Conservation (phyloP, 106 monocot genomes). For the Cymbidium sinense region DNA sequence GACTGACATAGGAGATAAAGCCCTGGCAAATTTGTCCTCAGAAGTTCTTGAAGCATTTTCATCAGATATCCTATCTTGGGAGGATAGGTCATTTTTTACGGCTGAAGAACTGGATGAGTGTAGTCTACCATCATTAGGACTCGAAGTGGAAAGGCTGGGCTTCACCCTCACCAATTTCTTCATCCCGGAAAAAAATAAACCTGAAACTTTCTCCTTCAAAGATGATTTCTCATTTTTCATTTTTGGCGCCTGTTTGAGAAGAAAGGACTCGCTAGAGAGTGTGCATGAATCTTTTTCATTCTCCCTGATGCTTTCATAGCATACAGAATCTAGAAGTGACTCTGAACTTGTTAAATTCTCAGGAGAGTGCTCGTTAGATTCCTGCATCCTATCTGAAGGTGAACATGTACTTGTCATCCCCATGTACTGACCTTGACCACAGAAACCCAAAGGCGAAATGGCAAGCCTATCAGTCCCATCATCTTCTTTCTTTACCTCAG, state of each 20-base stretch:
- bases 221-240: slow-evolving; percentile 43
- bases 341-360: slow-evolving; percentile 48
- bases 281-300: slow-evolving; percentile 23
- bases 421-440: slow-evolving; percentile 24
- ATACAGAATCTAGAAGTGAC: slow-evolving; percentile 54
- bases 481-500: slow-evolving; percentile 44
- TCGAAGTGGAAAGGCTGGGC: slow-evolving; percentile 10
- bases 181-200: slow-evolving; percentile 57
- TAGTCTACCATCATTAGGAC: slow-evolving; percentile 9
- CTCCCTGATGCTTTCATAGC: slow-evolving; percentile 25
- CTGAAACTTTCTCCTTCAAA: slow-evolving; percentile 72
- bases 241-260: slow-evolving; percentile 24
- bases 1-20: slow-evolving; percentile 16
- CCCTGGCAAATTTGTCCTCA: slow-evolving; percentile 2
- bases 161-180: slow-evolving; percentile 50
- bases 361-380: slow-evolving; percentile 9
- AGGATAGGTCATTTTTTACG: neutral
- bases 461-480: slow-evolving; percentile 7
- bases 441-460: slow-evolving; percentile 20
- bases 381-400: slow-evolving; percentile 13
- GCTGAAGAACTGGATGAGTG: slow-evolving; percentile 2
- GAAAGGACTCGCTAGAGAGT: slow-evolving; percentile 12
- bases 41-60: neutral
- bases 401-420: slow-evolving; percentile 14
- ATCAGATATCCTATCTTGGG: slow-evolving; percentile 3